Evolutionary conservation across 345 rosid genomes (phyloP).

Genomic region (Arabis hirsuta): DNA sequence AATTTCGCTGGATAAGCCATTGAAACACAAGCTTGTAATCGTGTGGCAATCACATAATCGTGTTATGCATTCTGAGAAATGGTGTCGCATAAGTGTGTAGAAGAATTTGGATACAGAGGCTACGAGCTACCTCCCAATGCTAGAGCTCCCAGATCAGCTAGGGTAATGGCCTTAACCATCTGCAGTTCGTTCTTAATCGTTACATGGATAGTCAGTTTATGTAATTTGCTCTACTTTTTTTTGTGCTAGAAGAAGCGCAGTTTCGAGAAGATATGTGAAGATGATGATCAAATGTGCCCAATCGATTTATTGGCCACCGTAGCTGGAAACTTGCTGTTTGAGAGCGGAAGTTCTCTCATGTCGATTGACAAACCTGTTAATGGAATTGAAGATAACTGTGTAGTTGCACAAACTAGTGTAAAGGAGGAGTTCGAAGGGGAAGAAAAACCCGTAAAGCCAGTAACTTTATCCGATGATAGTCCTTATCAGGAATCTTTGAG

Average conservation of each 20-base stretch:
- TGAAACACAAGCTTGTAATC: constrained; percentile 13
- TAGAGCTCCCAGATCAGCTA: constrained; percentile 83
- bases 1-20: constrained; percentile 21
- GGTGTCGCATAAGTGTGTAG: constrained; percentile 68
- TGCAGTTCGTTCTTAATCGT: not conserved
- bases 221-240: not conserved
- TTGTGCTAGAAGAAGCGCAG: constrained; percentile 68
- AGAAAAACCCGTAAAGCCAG: constrained; percentile 50
- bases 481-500: constrained; percentile 45
- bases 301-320: constrained; percentile 93
- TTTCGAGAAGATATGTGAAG: constrained; percentile 51
- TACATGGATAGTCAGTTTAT: constrained; percentile 1
- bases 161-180: constrained; percentile 55
- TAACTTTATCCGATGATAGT: constrained; percentile 30
- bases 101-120: constrained; percentile 72
- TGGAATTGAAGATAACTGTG: constrained; percentile 48
- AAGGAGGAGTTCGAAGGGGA: constrained; percentile 49
- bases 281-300: constrained; percentile 60
- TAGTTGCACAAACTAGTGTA: constrained; percentile 40
- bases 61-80: constrained; percentile 63
- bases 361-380: constrained; percentile 48
- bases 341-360: constrained; percentile 48
- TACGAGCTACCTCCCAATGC: constrained; percentile 81
- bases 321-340: constrained; percentile 77
- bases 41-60: constrained; percentile 16